Evolutionary conservation across 495 filamentous ascomycete genomes (phyloP).

Genomic region (Neurospora tetrasperma): DNA sequence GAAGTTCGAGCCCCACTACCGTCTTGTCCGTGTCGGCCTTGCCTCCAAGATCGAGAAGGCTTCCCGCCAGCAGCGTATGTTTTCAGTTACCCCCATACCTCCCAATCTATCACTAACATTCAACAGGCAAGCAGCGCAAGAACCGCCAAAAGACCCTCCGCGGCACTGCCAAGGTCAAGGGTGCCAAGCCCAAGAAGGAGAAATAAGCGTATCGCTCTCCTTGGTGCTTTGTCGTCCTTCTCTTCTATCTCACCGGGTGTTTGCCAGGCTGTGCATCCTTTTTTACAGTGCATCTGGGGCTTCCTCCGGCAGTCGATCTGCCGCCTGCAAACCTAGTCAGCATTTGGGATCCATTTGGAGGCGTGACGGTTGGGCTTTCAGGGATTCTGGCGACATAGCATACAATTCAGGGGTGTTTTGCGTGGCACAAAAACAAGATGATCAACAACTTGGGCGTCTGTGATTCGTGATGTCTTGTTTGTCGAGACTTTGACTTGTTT

Average conservation of each 20-base stretch:
- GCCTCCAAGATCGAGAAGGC: constrained; percentile 91
- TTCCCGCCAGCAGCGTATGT: constrained; percentile 94
- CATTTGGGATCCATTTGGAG: constrained; percentile 19
- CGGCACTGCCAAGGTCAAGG: constrained; percentile 84
- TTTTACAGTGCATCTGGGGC: constrained; percentile 14
- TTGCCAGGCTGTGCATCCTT: constrained; percentile 26
- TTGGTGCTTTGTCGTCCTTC: constrained; percentile 18
- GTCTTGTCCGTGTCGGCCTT: constrained; percentile 82
- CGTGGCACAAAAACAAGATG: not conserved
- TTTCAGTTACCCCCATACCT: too few species aligned
- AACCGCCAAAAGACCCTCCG: constrained; percentile 98
- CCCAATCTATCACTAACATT: not conserved
- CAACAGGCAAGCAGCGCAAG: constrained; percentile 97
- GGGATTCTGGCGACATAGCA: constrained; percentile 25
- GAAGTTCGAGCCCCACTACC: constrained; percentile 99
- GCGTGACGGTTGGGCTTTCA: constrained; percentile 26
- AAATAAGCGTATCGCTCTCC: constrained; percentile 33
- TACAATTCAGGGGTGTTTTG: constrained; percentile 25
- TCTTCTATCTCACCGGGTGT: constrained; percentile 13
- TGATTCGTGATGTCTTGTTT: not conserved
- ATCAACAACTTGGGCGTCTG: not conserved
- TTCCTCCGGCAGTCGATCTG: constrained; percentile 17
- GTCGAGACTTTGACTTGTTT: too few species aligned
- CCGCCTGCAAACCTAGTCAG: constrained; percentile 7
- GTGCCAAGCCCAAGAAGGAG: constrained; percentile 73